Evolutionary conservation across 1,139 yeast genomes (phyloP).

Genomic region (Hansenula anomala): DNA sequence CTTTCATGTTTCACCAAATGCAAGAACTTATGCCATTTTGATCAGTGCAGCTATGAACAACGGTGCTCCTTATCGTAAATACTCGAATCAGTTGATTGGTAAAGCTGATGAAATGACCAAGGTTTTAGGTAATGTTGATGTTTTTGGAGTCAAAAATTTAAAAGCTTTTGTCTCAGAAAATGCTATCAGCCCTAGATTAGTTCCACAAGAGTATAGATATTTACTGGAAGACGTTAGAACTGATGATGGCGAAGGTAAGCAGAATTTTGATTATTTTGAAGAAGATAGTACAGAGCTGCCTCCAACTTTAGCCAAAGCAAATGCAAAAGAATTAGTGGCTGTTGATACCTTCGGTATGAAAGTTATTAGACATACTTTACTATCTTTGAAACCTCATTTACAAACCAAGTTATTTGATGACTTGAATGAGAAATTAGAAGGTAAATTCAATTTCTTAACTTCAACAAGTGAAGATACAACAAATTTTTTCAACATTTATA

Average conservation of each 20-base stretch:
- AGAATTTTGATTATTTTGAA: constrained; percentile 7
- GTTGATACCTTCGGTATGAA: constrained; percentile 80
- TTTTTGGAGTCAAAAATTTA: constrained; percentile 63
- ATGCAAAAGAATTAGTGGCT: constrained; percentile 52
- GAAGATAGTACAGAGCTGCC: constrained; percentile 15
- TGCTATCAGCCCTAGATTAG: constrained; percentile 20
- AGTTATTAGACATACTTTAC: constrained; percentile 71
- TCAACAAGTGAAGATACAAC: constrained; percentile 35
- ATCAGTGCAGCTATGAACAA: constrained; percentile 33
- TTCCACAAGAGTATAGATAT: constrained; percentile 33
- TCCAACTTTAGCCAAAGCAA: constrained; percentile 27
- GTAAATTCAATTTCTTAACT: constrained; percentile 19
- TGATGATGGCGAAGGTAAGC: constrained; percentile 4
- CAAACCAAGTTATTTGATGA: constrained; percentile 31
- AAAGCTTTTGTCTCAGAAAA: constrained; percentile 33
- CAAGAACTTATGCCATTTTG: constrained; percentile 36
- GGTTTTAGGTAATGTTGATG: constrained; percentile 61
- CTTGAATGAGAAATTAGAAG: constrained; percentile 34
- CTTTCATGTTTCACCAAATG: constrained; percentile 16
- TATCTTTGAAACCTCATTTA: constrained; percentile 44
- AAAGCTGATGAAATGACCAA: constrained; percentile 21
- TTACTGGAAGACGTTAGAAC: constrained; percentile 17
- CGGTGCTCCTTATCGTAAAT: constrained; percentile 8
- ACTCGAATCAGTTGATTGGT: constrained; percentile 7
- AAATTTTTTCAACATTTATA: constrained; percentile 65